phyloP scores from a whole-genome alignment of 768 basidiomycete species.

The Amanita jacksonii region DNA sequence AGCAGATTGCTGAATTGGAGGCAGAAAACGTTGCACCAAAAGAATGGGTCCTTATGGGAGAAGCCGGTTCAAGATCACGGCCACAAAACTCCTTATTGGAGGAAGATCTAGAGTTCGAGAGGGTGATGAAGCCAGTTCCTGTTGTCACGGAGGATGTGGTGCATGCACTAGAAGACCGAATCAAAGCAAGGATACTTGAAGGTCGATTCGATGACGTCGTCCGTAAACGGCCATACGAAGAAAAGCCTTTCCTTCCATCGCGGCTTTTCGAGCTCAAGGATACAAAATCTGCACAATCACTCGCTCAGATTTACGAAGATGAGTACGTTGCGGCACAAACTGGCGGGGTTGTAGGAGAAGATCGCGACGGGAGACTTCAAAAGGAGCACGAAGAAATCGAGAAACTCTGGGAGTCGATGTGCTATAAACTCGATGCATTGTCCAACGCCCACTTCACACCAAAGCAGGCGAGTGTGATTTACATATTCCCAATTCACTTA shows the following conservation, averaged over 20 bases:
- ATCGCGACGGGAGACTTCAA: conserved; percentile 79
- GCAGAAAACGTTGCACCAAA: conserved; percentile 81
- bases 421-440: conserved; percentile 82
- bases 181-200: conserved; percentile 83
- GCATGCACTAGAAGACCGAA: conserved; percentile 74
- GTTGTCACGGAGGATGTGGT: conserved; percentile 86
- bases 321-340: conserved; percentile 70
- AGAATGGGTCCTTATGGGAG: conserved; percentile 90
- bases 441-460: conserved; percentile 95
- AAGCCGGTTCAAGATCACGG: conserved; percentile 71
- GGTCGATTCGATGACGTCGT: conserved; percentile 87
- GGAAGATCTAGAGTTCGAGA: conserved; percentile 93
- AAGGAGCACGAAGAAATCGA: conserved; percentile 89
- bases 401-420: conserved; percentile 75
- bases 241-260: conserved; percentile 88
- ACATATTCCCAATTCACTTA: background rate
- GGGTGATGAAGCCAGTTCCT: conserved; percentile 78
- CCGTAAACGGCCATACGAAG: conserved; percentile 66
- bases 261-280: conserved; percentile 84
- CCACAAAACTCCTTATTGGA: conserved; percentile 89
- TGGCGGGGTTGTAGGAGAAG: conserved; percentile 48
- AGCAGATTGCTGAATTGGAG: conserved; percentile 79
- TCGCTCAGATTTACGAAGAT: conserved; percentile 94
- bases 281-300: conserved; percentile 75
- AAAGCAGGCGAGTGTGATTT: conserved; percentile 57